Conservation (phyloP, 352 stramenopile genomes). For the Globisporangium recalcitrans region DNA sequence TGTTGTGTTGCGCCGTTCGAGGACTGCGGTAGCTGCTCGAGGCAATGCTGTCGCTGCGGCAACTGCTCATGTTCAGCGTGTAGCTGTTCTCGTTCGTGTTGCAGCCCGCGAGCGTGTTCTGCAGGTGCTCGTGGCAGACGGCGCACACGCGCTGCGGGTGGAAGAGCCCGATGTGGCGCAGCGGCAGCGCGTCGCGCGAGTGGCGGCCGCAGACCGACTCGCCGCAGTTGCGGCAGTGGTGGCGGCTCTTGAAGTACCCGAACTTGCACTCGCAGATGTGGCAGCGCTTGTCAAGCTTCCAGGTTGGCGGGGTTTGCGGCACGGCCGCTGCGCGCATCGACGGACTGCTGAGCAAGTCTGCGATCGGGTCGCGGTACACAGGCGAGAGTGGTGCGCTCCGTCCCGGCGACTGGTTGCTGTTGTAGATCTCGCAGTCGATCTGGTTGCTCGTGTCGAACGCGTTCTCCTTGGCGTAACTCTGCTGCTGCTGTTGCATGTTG, state of each 20-base stretch:
- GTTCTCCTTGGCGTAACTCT: background rate
- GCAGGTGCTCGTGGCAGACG: slow-evolving; percentile 50
- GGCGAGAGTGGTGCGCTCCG: background rate
- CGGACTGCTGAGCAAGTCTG: slow-evolving; percentile 11
- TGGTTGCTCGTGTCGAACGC: slow-evolving; percentile 5
- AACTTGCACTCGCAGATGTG: slow-evolving; percentile 69
- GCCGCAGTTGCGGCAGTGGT: slow-evolving; percentile 83
- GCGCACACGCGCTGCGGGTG: slow-evolving; percentile 63
- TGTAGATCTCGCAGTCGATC: background rate
- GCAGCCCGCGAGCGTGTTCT: slow-evolving; percentile 21
- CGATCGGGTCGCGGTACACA: slow-evolving; percentile 18
- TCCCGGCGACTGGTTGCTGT: background rate
- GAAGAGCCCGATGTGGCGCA: slow-evolving; percentile 57
- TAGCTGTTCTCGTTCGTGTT: slow-evolving; percentile 14
- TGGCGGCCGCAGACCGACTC: slow-evolving; percentile 73
- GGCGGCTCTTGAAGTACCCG: slow-evolving; percentile 64
- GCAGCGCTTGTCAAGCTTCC: slow-evolving; percentile 60
- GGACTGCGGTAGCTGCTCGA: slow-evolving; percentile 8
- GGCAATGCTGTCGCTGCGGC: background rate
- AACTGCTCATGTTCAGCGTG: background rate
- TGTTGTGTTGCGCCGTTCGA: background rate
- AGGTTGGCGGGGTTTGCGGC: slow-evolving; percentile 30
- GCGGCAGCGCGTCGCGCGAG: slow-evolving; percentile 46
- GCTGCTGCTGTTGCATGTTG: background rate
- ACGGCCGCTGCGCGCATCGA: slow-evolving; percentile 12